Base-by-base conservation (phyloP, 352 stramenopile genomes). In the Pythium aristosporum region DNA sequence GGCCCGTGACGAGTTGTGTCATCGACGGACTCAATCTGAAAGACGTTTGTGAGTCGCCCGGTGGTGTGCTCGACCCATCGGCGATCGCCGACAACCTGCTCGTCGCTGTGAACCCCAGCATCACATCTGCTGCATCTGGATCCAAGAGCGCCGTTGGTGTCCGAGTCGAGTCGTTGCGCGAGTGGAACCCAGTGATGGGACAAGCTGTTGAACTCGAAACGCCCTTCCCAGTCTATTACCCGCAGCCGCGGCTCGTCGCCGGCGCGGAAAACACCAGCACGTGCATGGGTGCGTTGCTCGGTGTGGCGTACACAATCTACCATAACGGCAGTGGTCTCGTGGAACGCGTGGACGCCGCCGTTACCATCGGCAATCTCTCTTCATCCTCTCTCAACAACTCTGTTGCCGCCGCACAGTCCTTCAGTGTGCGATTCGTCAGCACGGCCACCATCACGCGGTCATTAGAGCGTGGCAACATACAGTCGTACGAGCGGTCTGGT, bases 371-470 rank as follows among this genome's bases (percentile, higher is more conserved):
- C 2, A 66, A 61, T 11, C 13, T 80, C 6, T 30, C 25, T 2
- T 61, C 63, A 6, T 21, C 36, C 32, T 23, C 20, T 5, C 9
- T 1, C 47, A 48, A 39, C 23, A 42, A 15, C 12, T 30, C 36
- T 7, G 41, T 67, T 9, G 43, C 67, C 9, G 8, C 79, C n/a
- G 12, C 20, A 5, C 75, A 82, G 56, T 64, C 65, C 0, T 81
- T 79, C 59, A 68, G 68, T 7, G 65, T 77, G 4, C 36, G n/a
- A 3, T 83, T 83, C 20, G 16, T 67, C 30, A 83, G 71, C 57
- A 65, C 63, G 0, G 34, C 43, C 0, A 8, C 46, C 0, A 63
- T 79, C 23, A 21, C 39, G 18, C 57, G 76, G 16, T 72, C 73
- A 12, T 57, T 84, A 10, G 36, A 58, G 15, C 69, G 72, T 16